Base-by-base conservation (phyloP, 768 basidiomycete genomes). In the Suillus subaureus region DNA sequence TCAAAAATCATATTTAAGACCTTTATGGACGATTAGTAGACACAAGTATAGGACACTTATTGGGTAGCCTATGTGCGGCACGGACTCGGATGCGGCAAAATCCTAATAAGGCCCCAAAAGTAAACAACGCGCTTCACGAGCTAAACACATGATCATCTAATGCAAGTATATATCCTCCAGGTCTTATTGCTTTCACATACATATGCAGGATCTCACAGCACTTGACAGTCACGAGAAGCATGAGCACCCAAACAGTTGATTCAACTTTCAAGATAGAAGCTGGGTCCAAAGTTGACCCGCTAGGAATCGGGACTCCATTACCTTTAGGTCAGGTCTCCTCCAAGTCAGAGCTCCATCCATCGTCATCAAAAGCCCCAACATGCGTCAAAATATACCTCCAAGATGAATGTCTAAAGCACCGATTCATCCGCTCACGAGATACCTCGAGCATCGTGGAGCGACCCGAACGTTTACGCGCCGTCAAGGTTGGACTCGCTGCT, bases 391-490 rank as follows among this genome's bases (percentile, higher is more conserved):
- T 86, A 51, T 83, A 80, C 68, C 73, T 93, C 15, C 93, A 94
- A 76, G 88, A 91, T 64, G 84, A 86, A 18, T 93, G 93, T 73
- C 81, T 88, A 21, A 80, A 86, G 65, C 93, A 94, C 72, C 84
- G 80, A 57, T 97, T 88, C 71, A 93, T 96, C 62, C 89, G 96
- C 18, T 87, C 89, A 18, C 83, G 85, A 60, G 90, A 94, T 70
- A 81, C 82, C 0, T 93, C 92, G 1, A 80, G 82, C 54, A 89
- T 97, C 62, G 87, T 96, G n/a, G 97, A 99, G 74, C 84, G 94
- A 12, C 96, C 96, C 0, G 93, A 97, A 74, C 87, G 97, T 28
- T 79, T 99, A 33, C 86, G 90, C 58, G 96, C 96, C 0, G 87
- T 98, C 60, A 87, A 89, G 69, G 72, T 92, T 6, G 97, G 96